Base-by-base conservation (phyloP, 352 stramenopile genomes). In the Globisporangium cystogenes region DNA sequence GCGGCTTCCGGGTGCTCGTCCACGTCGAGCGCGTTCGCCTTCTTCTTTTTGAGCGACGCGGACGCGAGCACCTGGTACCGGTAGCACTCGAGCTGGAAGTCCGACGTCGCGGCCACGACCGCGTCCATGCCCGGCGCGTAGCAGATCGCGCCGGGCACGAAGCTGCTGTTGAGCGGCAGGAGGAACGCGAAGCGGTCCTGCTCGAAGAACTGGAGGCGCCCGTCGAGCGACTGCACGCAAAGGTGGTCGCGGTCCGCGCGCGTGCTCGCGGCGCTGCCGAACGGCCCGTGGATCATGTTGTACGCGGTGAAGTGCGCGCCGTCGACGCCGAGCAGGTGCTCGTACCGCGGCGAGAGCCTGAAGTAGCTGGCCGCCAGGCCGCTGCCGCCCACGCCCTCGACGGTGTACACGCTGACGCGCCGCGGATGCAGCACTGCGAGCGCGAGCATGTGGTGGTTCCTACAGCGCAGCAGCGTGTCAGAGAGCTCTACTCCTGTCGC, bases 171-270 rank as follows among this genome's bases (percentile, higher is more conserved):
- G 3, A 96, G 65, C 18, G 87, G 72, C 50, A 93, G 68, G 43
- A 92, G 59, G 66, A 97, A 97, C 3, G 86, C 81, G 59, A 92
- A 83, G 2, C 83, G 72, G 44, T 96, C 88, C 55, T 97, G 90
- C 60, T 97, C 87, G 44, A 96, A 96, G 49, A 97, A 90, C 59
- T 96, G 84, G n/a, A 97, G 65, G 5, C 87, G 72, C 0, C 90
- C 86, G 60, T 97, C 90, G 42, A 97, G 78, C 39, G 82, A 93
- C 65, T 97, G 90, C 8, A 97, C 87, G n/a, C 82, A 91, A 4
- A 97, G 59, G 52, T 95, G 82, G 46, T 97, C 87, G 4, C 75
- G 66, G 12, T 86, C 72, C 0, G 55, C 51, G 7, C 60, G 50
- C 31, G 48, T 49, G 15, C 48, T 55, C 1, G 60, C 41, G 10